Evolutionary conservation across 2,329 filamentous ascomycete genomes (phyloP).

Genomic region (Fusarium sp.): DNA sequence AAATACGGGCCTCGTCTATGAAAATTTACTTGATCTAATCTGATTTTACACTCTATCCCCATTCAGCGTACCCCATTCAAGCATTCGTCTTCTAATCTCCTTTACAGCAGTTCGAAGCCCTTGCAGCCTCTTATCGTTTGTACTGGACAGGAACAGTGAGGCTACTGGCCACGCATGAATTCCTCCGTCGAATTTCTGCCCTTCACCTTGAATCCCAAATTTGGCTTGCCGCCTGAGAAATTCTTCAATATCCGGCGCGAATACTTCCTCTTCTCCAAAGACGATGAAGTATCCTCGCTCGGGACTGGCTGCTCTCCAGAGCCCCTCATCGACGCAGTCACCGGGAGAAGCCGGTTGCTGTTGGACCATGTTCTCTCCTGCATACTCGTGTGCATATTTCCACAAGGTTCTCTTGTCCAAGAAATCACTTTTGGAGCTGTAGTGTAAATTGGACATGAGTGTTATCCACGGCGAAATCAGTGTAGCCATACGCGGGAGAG

Average conservation of each 20-base stretch:
- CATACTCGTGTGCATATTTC: constrained; percentile 75
- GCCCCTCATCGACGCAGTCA: constrained; percentile 68
- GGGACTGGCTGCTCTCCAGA: constrained; percentile 75
- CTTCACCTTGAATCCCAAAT: constrained; percentile 63
- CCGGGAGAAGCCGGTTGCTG: constrained; percentile 69
- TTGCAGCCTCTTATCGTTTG: constrained; percentile 59
- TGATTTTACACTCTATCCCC: constrained; percentile 52
- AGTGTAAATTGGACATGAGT: constrained; percentile 73
- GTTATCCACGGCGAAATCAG: constrained; percentile 86
- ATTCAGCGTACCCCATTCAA: constrained; percentile 25
- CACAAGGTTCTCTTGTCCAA: constrained; percentile 73
- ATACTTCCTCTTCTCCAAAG: constrained; percentile 81
- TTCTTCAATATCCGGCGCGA: constrained; percentile 73
- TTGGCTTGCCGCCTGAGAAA: constrained; percentile 65
- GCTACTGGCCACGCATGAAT: constrained; percentile 89
- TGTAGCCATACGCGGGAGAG: constrained; percentile 63
- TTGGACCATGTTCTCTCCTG: constrained; percentile 53
- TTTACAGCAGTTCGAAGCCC: constrained; percentile 57
- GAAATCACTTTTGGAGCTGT: constrained; percentile 78
- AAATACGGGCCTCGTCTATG: constrained; percentile 43
- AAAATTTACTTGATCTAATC: constrained; percentile 72
- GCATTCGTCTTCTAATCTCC: constrained; percentile 49
- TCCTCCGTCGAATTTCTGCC: constrained; percentile 69
- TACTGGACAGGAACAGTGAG: constrained; percentile 63
- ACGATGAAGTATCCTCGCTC: constrained; percentile 73